These are phyloP conservation scores for Casuarina cunninghamiana DNA, from an alignment of 306 rosid species.

Conservation along the genomic window DNA sequence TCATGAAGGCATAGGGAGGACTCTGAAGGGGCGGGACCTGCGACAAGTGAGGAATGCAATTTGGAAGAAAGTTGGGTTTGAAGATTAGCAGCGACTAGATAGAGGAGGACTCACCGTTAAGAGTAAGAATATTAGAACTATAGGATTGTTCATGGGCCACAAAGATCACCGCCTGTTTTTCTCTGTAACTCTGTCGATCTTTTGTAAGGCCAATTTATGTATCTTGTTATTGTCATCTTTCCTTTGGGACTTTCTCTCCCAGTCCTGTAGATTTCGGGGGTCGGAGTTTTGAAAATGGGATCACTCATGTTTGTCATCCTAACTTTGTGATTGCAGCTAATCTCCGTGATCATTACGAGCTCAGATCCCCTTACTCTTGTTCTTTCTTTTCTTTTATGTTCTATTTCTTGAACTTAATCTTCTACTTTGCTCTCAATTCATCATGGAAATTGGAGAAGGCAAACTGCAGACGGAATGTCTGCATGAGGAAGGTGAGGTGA, in stretches of 20 bases:
- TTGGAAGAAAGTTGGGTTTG: constrained; percentile 85
- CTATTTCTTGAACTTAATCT: not conserved
- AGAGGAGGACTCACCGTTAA: not conserved
- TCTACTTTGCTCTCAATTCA: not conserved
- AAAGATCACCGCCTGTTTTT: constrained; percentile 9
- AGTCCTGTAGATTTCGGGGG: constrained; percentile 30
- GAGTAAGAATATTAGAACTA: constrained; percentile 12
- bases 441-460: constrained; percentile 4
- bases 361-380: not conserved
- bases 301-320: constrained; percentile 17
- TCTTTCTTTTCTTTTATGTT: not conserved
- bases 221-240: too few relatives aligned
- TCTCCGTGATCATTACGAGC: constrained; percentile 1
- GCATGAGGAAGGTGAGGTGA: constrained; percentile 19
- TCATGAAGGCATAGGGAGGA: constrained; percentile 94
- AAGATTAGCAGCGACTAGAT: constrained; percentile 41
- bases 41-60: constrained; percentile 85
- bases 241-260: not conserved
- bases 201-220: too few relatives aligned
- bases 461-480: not conserved
- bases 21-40: constrained; percentile 86
- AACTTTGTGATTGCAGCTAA: not conserved
- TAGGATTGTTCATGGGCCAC: constrained; percentile 21
- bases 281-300: constrained; percentile 38
- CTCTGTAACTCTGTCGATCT: not conserved